phyloP scores from a whole-genome alignment of 2,329 filamentous ascomycete genomes.

The Phoma sp. region DNA sequence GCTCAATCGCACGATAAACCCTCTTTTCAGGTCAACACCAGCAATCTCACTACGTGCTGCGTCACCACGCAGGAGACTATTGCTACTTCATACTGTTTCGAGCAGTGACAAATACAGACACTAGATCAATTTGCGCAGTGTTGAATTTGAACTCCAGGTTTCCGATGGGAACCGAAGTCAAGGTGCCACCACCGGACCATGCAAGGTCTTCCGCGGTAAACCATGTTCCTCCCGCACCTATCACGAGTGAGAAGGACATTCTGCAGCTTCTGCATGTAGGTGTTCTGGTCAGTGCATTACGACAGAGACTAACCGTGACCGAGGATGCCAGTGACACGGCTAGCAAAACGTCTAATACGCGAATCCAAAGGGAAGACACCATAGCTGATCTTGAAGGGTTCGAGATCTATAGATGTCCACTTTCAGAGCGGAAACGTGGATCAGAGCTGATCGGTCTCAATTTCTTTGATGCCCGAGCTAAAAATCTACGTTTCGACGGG shows the following conservation, averaged over 20 bases:
- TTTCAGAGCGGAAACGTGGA: conserved; percentile 4
- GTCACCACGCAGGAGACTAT: no score
- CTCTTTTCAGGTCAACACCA: background rate
- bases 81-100: background rate
- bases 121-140: no score
- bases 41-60: no score
- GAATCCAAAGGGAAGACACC: conserved; percentile 9
- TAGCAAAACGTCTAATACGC: background rate
- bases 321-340: background rate
- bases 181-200: conserved; percentile 7
- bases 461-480: conserved; percentile 22
- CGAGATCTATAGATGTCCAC: conserved; percentile 31
- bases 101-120: no score
- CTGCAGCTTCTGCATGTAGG: conserved; percentile 18
- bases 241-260: conserved; percentile 15
- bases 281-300: background rate
- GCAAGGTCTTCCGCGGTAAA: conserved; percentile 20
- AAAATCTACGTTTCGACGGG: conserved; percentile 35
- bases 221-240: conserved; percentile 14
- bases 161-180: background rate
- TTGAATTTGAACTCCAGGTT: no score
- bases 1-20: background rate
- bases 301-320: no score
- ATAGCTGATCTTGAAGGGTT: conserved; percentile 31
- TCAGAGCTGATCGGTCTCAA: conserved; percentile 29